Percentiles rank a stretch among this genome's conserved stretches.
These are phyloP conservation scores for Gossypioides kirkii DNA, from an alignment of 345 rosid species.

Conservation along the genomic window DNA sequence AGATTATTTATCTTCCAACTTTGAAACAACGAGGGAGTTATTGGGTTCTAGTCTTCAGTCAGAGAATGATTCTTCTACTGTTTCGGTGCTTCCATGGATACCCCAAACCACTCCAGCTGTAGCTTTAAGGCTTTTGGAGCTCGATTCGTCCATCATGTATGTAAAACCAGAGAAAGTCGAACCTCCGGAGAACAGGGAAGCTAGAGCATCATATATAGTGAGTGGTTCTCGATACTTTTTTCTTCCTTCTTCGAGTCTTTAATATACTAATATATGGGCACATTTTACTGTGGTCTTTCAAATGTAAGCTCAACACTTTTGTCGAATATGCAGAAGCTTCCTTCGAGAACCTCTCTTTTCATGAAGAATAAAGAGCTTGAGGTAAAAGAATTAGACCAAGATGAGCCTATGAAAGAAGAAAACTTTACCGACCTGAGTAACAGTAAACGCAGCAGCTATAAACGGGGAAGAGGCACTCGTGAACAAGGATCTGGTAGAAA, in stretches of 20 bases:
- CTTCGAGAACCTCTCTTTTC: constrained; percentile 35
- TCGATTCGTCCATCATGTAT: constrained; percentile 59
- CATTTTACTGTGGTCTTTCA: background rate
- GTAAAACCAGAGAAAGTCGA: constrained; percentile 58
- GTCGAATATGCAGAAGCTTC: constrained; percentile 45
- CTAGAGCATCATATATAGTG: constrained; percentile 42
- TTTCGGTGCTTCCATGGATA: constrained; percentile 85
- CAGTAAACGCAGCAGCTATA: constrained; percentile 38
- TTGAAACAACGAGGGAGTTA: constrained; percentile 70
- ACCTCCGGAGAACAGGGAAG: constrained; percentile 39
- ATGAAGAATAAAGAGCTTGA: constrained; percentile 47
- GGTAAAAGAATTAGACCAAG: constrained; percentile 36
- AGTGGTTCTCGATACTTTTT: constrained; percentile 24
- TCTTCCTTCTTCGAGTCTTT: background rate
- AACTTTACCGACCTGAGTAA: constrained; percentile 28
- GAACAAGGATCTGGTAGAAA: constrained; percentile 54
- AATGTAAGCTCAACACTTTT: background rate
- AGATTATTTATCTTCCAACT: constrained; percentile 49
- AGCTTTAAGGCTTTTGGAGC: constrained; percentile 79
- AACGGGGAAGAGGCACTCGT: constrained; percentile 51
- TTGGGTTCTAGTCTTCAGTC: constrained; percentile 30
- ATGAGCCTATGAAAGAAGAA: constrained; percentile 27
- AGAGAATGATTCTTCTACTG: constrained; percentile 19
- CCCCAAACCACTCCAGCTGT: constrained; percentile 82
- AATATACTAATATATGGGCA: background rate